Conservation (phyloP, 1,284 basidiomycete species). For the Papiliotrema laurentii region DNA sequence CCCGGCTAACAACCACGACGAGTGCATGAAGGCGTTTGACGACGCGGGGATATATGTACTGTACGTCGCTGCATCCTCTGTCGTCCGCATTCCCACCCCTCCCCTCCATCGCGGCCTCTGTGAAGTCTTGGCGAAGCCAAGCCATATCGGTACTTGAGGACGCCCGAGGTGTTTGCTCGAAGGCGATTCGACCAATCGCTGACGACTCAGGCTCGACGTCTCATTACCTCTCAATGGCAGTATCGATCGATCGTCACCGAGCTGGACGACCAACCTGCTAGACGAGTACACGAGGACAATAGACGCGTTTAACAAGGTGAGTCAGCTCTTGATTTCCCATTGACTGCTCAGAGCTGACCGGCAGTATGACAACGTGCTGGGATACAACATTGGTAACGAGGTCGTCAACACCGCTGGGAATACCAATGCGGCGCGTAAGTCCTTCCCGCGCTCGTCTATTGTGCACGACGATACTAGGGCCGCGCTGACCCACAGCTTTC, state of each 20-base stretch:
- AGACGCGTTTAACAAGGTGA: slow-evolving; percentile 58
- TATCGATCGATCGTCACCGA: slow-evolving; percentile 67
- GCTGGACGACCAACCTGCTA: slow-evolving; percentile 79
- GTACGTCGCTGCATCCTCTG: slow-evolving; percentile 50
- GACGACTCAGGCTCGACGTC: slow-evolving; percentile 60
- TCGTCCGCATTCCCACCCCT: background rate
- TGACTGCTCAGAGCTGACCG: background rate
- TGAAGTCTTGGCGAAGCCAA: no score
- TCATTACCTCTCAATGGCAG: slow-evolving; percentile 79
- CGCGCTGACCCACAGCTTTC: slow-evolving; percentile 52
- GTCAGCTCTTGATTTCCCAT: background rate
- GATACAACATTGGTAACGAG: slow-evolving; percentile 83
- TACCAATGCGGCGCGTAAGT: slow-evolving; percentile 59
- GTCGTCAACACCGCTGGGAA: slow-evolving; percentile 61
- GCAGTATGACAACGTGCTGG: slow-evolving; percentile 77
- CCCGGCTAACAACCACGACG: slow-evolving; percentile 73
- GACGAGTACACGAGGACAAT: slow-evolving; percentile 75
- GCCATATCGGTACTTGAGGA: no score
- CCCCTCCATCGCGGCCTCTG: background rate
- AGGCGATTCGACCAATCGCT: no score
- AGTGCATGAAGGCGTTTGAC: slow-evolving; percentile 74
- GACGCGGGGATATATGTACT: slow-evolving; percentile 81
- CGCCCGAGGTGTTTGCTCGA: no score
- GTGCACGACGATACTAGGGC: no score
- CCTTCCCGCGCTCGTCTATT: background rate